Evolutionary conservation across 1,284 basidiomycete genomes (phyloP).

Genomic region (Trichosporon coremiiforme): DNA sequence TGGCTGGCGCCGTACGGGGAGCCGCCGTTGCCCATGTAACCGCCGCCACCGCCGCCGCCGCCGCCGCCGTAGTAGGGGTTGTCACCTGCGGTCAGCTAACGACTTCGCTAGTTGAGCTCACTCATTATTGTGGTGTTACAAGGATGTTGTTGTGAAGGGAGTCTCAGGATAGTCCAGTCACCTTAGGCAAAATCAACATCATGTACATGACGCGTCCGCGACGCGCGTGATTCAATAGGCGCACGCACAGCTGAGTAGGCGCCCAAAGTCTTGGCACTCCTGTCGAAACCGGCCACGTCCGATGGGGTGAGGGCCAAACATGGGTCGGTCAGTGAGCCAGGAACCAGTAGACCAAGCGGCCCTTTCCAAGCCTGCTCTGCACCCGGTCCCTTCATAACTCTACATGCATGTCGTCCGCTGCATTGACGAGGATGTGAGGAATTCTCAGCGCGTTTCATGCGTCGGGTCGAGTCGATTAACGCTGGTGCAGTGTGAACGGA

Average conservation of each 20-base stretch:
- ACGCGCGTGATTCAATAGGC: constrained; percentile 17
- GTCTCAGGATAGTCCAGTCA: constrained; percentile 18
- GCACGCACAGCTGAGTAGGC: neutral
- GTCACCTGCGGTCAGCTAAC: constrained; percentile 36
- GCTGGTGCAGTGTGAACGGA: constrained; percentile 10
- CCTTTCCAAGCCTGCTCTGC: neutral
- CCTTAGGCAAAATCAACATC: constrained; percentile 17
- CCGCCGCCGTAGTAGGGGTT: constrained; percentile 52
- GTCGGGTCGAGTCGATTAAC: neutral
- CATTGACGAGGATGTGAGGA: neutral
- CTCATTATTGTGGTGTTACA: constrained; percentile 26
- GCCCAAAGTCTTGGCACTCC: neutral
- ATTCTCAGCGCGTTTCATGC: neutral
- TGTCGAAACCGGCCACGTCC: neutral
- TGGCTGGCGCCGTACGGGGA: constrained; percentile 49
- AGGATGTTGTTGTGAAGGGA: constrained; percentile 15
- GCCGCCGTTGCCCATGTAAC: constrained; percentile 41
- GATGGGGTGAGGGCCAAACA: neutral
- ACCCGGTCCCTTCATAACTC: neutral
- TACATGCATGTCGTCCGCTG: neutral
- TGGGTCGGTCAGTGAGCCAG: neutral
- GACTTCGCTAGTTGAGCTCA: neutral
- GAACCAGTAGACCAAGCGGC: neutral
- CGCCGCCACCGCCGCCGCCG: constrained; percentile 36
- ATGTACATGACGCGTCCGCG: constrained; percentile 26